Conservation (phyloP, 257 asterid species). For the Jasminum sambac region DNA sequence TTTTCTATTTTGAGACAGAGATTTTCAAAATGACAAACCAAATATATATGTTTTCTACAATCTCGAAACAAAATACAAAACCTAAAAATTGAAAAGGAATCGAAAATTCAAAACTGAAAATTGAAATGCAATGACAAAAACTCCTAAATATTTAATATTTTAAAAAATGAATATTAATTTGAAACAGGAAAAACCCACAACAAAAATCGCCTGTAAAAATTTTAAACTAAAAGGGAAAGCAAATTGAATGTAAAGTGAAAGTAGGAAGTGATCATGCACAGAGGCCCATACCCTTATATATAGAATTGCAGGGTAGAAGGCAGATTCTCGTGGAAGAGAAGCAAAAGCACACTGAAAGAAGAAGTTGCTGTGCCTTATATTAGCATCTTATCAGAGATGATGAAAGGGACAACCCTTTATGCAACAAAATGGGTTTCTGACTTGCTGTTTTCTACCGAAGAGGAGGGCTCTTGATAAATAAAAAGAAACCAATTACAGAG, state of each 20-base stretch:
- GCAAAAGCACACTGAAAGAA: slow-evolving; percentile 64
- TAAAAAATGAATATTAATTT: neutral
- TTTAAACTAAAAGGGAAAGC: slow-evolving; percentile 46
- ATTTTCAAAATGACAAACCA: too few species aligned
- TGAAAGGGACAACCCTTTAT: slow-evolving; percentile 55
- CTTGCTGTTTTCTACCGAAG: neutral
- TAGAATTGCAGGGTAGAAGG: slow-evolving; percentile 17
- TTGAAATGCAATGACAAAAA: too few species aligned
- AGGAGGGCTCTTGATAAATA: neutral
- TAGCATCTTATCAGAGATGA: slow-evolving; percentile 49
- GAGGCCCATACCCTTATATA: slow-evolving; percentile 57
- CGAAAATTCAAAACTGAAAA: too few species aligned
- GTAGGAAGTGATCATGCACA: slow-evolving; percentile 8
- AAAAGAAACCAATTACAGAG: too few species aligned
- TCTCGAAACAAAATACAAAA: too few species aligned
- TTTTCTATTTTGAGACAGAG: too few species aligned
- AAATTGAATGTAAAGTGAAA: slow-evolving; percentile 51
- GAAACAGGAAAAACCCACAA: slow-evolving; percentile 54
- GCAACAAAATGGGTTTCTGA: slow-evolving; percentile 35
- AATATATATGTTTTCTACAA: too few species aligned
- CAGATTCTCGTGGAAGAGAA: slow-evolving; percentile 36
- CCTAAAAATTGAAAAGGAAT: too few species aligned
- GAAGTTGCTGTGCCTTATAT: slow-evolving; percentile 65
- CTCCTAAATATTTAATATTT: neutral
- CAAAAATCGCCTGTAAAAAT: slow-evolving; percentile 81